phyloP scores from a whole-genome alignment of 768 basidiomycete genomes.

The Hygrophorus russula region DNA sequence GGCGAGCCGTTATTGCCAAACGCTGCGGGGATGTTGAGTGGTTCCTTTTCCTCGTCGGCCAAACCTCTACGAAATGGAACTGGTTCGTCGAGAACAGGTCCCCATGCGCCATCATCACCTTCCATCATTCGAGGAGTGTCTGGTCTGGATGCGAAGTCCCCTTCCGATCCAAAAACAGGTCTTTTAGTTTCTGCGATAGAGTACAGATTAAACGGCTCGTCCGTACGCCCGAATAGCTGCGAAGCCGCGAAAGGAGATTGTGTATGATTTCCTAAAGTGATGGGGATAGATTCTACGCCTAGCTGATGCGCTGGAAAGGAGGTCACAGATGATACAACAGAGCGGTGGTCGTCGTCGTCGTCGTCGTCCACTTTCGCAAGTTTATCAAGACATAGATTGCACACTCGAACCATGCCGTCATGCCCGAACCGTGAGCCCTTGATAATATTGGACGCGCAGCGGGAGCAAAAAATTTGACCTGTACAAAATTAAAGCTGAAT shows the following conservation, averaged over 20 bases:
- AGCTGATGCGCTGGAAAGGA: conserved; percentile 75
- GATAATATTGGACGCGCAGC: conserved; percentile 95
- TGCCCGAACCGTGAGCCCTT: conserved; percentile 89
- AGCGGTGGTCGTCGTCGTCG: conserved; percentile 82
- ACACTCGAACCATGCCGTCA: conserved; percentile 91
- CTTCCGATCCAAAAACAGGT: conserved; percentile 38
- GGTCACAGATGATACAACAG: conserved; percentile 60
- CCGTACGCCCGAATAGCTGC: conserved; percentile 67
- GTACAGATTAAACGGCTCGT: conserved; percentile 72
- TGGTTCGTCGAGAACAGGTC: conserved; percentile 40
- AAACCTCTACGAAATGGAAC: conserved; percentile 70
- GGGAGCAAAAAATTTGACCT: conserved; percentile 97
- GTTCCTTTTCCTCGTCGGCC: conserved; percentile 66
- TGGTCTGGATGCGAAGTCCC: conserved; percentile 38
- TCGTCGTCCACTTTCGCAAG: conserved; percentile 81
- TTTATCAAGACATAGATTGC: conserved; percentile 91
- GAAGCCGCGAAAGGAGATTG: conserved; percentile 86
- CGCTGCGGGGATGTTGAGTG: conserved; percentile 26
- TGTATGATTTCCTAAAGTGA: conserved; percentile 33
- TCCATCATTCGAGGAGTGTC: conserved; percentile 33
- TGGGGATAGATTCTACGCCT: conserved; percentile 28
- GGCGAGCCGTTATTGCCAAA: conserved; percentile 35
- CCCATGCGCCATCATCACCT: conserved; percentile 34
- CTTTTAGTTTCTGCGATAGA: conserved; percentile 71
- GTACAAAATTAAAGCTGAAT: not conserved